Conservation (phyloP, 1,284 basidiomycete genomes). For the Neolentinus lepideus region DNA sequence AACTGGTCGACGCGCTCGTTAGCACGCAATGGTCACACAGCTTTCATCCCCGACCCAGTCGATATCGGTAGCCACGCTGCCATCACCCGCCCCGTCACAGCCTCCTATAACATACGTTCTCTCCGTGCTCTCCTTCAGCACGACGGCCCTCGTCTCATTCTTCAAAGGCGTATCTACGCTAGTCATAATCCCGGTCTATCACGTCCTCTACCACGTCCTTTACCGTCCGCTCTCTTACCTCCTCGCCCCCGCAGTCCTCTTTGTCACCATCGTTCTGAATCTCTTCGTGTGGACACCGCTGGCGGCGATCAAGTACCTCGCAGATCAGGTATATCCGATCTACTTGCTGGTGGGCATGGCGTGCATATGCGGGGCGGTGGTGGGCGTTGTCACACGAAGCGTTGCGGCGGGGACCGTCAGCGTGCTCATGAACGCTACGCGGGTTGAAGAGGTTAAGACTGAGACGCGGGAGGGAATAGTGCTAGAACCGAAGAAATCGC, state of each 20-base stretch:
- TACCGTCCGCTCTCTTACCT: conserved; percentile 35
- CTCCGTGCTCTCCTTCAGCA: conserved; percentile 7
- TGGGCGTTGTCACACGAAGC: conserved; percentile 40
- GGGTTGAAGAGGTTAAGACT: neutral
- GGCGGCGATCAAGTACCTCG: conserved; percentile 26
- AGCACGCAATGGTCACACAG: neutral
- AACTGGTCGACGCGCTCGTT: too few relatives aligned
- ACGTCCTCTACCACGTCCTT: conserved; percentile 12
- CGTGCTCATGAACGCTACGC: neutral
- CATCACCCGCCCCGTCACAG: neutral
- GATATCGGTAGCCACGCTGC: neutral
- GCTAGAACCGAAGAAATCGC: neutral
- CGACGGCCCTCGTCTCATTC: conserved; percentile 19
- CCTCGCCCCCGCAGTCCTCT: conserved; percentile 40
- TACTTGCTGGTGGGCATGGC: conserved; percentile 56
- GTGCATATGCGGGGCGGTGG: conserved; percentile 40
- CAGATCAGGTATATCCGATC: conserved; percentile 47
- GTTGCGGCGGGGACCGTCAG: neutral
- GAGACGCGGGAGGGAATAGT: neutral
- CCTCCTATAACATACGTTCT: conserved; percentile 3
- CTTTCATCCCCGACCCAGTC: neutral
- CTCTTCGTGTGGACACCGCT: conserved; percentile 41
- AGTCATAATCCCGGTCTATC: too few relatives aligned
- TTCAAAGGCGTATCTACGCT: conserved; percentile 19
- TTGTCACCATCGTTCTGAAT: conserved; percentile 34